Base-by-base conservation (phyloP, 2,329 filamentous ascomycete genomes). In the Penicillium sp. region DNA sequence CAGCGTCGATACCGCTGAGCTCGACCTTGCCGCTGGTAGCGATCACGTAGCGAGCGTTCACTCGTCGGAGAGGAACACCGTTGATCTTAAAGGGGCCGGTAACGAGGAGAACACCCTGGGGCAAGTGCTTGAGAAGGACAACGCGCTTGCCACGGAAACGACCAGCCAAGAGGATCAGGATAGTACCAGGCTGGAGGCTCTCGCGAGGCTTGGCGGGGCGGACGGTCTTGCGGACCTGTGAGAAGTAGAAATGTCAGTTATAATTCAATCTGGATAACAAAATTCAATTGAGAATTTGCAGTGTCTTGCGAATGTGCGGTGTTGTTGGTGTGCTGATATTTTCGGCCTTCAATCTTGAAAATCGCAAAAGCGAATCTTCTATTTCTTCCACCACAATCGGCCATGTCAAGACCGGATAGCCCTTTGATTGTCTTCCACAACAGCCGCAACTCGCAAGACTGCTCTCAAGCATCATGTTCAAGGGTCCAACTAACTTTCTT, bases 1-100 rank as follows among this genome's bases (percentile, higher is more conserved):
- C 74, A 66, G 76, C 71, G 80, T 97, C 93, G 70, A 99, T 81
- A 73, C 91, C 90, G 66, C 83, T 81, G 73, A 99, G 79, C 77
- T 79, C 83, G 59, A 79, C 68, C 61, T 71, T 71, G 64, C 72
- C 74, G 69, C 74, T 77, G 66, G 77, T 79, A 64, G 77, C 76
- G 66, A 79, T 79, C 59, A 79, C 77, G 63, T 79, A 79, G 72
- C 77, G 71, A 62, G 76, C 65, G 68, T 79, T 79, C 60, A 79
- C 77, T 78, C 90, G 87, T 81, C 94, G 89, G 74, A 99, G 88
- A 70, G 94, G 94, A 67, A 99, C 94, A 80, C 94, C 94, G 84
- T 99, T 99, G 83, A 99, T 89, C 89, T 97, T 99, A 90, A 97
- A 99, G 77, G 94, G 94, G 73, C 94, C 94, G 76, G 94, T 99